Base-by-base conservation (phyloP, 441 rosid species). In the Theobroma grandiflorum region DNA sequence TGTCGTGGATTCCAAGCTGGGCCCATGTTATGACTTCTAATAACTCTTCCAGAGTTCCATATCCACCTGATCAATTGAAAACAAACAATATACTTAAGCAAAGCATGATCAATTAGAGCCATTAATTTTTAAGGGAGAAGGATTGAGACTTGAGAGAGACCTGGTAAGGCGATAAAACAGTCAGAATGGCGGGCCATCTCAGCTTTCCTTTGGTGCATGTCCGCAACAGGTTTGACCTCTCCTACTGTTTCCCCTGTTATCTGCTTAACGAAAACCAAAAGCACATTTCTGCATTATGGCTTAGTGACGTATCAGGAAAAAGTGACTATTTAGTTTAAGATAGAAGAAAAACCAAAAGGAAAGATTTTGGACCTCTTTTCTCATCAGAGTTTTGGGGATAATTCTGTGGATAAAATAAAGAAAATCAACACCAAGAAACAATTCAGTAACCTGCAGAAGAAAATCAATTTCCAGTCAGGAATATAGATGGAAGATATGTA, bases 141-240 rank as follows among this genome's bases (percentile, higher is more conserved):
- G 52, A 67, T 35, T 64, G 18, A 35, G 43, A 69, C 62, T 72
- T 53, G 62, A 49, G 64, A 9, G 63, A 61, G 59, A 90, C 94
- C 94, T 78, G 94, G 94, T 73, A 90, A 76, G 79, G 94, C 91
- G 76, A 89, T 85, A 74, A 90, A 90, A 80, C 90, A 88, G 80
- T 90, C 92, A 31, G 93, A 87, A 72, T 86, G 84, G 77, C 89
- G 87, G 78, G 89, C 89, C 93, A 90, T 90, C 81, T 89, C 94
- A 38, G 94, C 92, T 80, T 90, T 90, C 82, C 94, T 85, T 79
- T 90, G 90, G 82, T 90, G 94, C 94, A 90, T 90, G 83, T 86
- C 90, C 55, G 86, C 89, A 22, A 90, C 92, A 74, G 87, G 79
- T 75, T 83, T 87, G 62, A 90, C 91, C 84, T 89, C 92, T 63